Evolutionary conservation across 495 filamentous ascomycete genomes (phyloP).

Genomic region (Annulohypoxylon stygium): DNA sequence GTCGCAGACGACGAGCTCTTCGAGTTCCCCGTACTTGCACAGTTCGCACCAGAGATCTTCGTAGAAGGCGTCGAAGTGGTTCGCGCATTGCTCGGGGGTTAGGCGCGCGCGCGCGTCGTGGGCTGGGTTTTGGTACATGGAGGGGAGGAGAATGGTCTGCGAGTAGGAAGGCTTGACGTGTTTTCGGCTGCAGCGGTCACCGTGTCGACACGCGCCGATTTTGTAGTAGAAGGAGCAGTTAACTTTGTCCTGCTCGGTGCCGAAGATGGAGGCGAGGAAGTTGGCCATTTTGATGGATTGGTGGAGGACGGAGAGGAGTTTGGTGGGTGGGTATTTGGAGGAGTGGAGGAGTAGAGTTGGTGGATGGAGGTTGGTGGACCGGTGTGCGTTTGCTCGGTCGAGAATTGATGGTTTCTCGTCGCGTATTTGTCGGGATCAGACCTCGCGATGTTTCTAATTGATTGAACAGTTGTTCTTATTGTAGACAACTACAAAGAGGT

Average conservation of each 20-base stretch:
- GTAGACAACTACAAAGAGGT: background rate
- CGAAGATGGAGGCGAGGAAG: slow-evolving; percentile 99
- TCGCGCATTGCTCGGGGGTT: slow-evolving; percentile 93
- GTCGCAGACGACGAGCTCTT: slow-evolving; percentile 91
- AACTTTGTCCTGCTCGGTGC: slow-evolving; percentile 98
- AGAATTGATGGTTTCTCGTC: background rate
- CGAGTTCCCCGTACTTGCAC: slow-evolving; percentile 91
- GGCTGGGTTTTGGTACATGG: slow-evolving; percentile 98
- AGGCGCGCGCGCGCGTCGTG: slow-evolving; percentile 98
- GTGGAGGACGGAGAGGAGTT: background rate
- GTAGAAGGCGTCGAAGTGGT: slow-evolving; percentile 99
- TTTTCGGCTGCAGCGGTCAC: slow-evolving; percentile 96
- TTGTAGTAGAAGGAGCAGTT: slow-evolving; percentile 76
- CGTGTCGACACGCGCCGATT: slow-evolving; percentile 98
- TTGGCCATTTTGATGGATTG: slow-evolving; percentile 73
- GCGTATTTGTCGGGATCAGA: background rate
- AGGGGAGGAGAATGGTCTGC: slow-evolving; percentile 96
- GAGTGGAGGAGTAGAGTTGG: background rate
- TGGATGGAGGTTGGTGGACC: background rate
- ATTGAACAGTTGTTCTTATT: background rate
- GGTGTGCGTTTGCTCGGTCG: background rate
- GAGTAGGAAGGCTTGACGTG: slow-evolving; percentile 99
- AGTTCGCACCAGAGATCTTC: slow-evolving; percentile 99
- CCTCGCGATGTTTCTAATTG: background rate
- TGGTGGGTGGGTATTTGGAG: background rate